Percentiles rank a stretch among this genome's conserved stretches.
phyloP scores from a whole-genome alignment of 768 basidiomycete species.

The Naganishia randhawae region DNA sequence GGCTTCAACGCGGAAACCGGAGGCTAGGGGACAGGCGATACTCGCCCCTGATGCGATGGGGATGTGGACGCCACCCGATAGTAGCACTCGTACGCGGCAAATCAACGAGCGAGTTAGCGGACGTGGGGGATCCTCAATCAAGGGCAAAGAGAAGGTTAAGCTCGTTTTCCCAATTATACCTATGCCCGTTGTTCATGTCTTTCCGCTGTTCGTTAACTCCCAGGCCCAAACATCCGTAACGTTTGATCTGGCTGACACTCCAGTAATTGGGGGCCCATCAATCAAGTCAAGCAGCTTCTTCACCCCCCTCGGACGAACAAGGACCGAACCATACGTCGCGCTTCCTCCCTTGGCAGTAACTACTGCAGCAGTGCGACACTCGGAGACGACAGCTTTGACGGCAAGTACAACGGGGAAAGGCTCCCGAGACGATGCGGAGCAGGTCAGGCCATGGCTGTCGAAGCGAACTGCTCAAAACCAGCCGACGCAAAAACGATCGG shows the following conservation, averaged over 20 bases:
- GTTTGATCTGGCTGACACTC: slow-evolving; percentile 4
- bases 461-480: neutral
- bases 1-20: slow-evolving; percentile 9
- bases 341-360: neutral
- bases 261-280: neutral
- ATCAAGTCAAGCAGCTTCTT: neutral
- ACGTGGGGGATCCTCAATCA: neutral
- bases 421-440: neutral
- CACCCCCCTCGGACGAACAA: neutral
- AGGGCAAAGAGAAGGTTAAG: slow-evolving; percentile 15
- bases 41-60: neutral
- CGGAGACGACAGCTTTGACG: too few relatives aligned
- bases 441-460: neutral
- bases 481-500: neutral
- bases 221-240: neutral
- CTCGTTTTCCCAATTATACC: too few relatives aligned
- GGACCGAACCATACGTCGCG: neutral
- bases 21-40: neutral
- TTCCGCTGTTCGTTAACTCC: neutral
- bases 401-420: neutral
- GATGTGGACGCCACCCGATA: slow-evolving; percentile 9
- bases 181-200: too few relatives aligned
- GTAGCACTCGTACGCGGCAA: neutral
- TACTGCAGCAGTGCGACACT: neutral
- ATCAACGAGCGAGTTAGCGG: too few relatives aligned